Evolutionary conservation across 176 grass and related monocot species (phyloP).

Genomic region (Musa acuminata): DNA sequence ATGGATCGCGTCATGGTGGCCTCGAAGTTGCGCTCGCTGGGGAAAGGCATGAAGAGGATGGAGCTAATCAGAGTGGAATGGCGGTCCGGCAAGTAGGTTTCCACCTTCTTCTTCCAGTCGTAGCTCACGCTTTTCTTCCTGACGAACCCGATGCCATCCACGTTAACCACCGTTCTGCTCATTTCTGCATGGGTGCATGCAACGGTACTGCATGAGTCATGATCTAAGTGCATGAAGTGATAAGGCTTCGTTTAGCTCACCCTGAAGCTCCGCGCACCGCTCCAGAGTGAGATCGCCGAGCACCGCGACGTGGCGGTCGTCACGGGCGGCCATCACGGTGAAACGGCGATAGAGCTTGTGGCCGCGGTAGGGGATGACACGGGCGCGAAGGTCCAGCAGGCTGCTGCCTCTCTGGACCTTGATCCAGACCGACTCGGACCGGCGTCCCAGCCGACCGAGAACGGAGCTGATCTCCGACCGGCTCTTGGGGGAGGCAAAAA

Average conservation of each 20-base stretch:
- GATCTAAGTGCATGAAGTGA: no score
- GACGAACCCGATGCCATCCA: neutral
- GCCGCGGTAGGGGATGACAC: slow-evolving; percentile 4
- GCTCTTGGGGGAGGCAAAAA: neutral
- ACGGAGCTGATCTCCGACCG: slow-evolving; percentile 1
- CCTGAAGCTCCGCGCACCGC: slow-evolving; percentile 8
- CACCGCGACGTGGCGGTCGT: slow-evolving; percentile 10
- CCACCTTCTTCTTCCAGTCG: slow-evolving; percentile 7
- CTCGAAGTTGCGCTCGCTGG: neutral
- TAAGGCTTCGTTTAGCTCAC: neutral
- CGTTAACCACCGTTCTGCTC: neutral
- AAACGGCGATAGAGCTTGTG: neutral
- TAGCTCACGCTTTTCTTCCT: neutral
- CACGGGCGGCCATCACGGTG: slow-evolving; percentile 9
- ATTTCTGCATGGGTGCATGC: neutral
- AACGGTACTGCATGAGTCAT: no score
- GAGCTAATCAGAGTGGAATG: neutral
- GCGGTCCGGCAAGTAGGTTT: neutral
- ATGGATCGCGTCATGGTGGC: slow-evolving; percentile 5
- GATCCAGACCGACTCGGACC: neutral
- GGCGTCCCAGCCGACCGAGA: neutral
- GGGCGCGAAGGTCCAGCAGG: neutral
- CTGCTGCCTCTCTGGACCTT: slow-evolving; percentile 8
- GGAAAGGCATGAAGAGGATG: slow-evolving; percentile 4
- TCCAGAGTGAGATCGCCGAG: slow-evolving; percentile 2